Evolutionary conservation across 1,284 basidiomycete genomes (phyloP), one percentile per base, ranked within the genome.

Genomic region (Macrocystidia cucumis): DNA sequence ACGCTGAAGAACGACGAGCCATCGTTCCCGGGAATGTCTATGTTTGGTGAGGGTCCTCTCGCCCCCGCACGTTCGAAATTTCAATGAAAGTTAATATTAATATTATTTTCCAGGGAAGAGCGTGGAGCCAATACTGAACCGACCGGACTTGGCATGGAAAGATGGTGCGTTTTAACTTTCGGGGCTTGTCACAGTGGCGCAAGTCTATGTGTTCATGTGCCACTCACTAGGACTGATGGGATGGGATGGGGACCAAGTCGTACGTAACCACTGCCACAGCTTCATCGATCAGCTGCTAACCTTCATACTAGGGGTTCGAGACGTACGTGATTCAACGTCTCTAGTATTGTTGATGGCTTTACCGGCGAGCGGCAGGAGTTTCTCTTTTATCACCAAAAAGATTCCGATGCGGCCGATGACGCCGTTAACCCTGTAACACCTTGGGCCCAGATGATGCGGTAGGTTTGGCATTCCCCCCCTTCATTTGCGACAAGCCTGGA

Each of bases 241-340:
- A 83, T 87, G 76, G 76, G 78, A 33, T 86, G 83, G 83, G 81
- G 82, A 20, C 82, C 83, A 17, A 82, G 78, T 52, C 68, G 68
- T 70, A 50, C 42, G 67, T 67, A 43, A 37, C 24, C 11, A 31
- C 37, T 34, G 35, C 39, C 19, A 33, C 28, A 14, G 17, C 12
- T 30, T 41, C 13, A 26, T 25, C 16, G 31, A 37, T 41, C 19
- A 41, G 30, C 17, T 31, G n/a, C 24, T 45, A 43, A 55, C 36
- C 13, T 32, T 33, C 17, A 25, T 23, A n/a, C 24, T 26, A 70
- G 66, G 82, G 37, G 82, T 84, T 44, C 72, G 82, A 54, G 82
- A 86, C 56, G 81, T 83, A 48, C 42, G 76, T 62, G 34, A 35
- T 33, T 37, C 16, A 37, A 37, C 28, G 29, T 31, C 28, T 16